Percentiles rank a stretch among this genome's conserved stretches.
phyloP scores from a whole-genome alignment of 192 early-diverging fungal genomes.

The Phlyctochytrium arcticum region DNA sequence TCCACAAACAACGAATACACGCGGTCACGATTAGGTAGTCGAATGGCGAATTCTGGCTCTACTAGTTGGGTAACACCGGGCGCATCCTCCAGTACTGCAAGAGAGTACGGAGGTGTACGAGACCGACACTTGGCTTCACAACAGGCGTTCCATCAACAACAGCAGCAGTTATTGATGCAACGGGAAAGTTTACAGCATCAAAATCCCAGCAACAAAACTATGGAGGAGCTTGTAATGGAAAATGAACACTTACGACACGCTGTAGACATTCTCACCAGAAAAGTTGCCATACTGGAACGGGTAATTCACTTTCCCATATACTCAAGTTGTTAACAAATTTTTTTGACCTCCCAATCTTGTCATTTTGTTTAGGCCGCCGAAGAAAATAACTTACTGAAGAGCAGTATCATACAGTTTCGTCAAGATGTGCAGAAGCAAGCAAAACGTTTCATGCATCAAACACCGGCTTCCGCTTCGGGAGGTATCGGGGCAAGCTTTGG shows the following conservation, averaged over 20 bases:
- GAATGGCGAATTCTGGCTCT: too few relatives aligned
- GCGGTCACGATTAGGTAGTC: too few relatives aligned
- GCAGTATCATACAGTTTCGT: slow-evolving; percentile 63
- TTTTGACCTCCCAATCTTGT: background rate
- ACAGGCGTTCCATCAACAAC: slow-evolving; percentile 3
- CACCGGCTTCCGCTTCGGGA: background rate
- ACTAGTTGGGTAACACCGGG: too few relatives aligned
- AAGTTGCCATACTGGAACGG: slow-evolving; percentile 53
- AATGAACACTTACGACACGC: slow-evolving; percentile 61
- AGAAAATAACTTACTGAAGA: slow-evolving; percentile 58
- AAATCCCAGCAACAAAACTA: too few relatives aligned
- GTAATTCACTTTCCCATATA: too few relatives aligned
- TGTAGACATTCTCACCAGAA: slow-evolving; percentile 55
- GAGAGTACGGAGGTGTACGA: slow-evolving; percentile 1
- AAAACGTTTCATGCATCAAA: slow-evolving; percentile 39
- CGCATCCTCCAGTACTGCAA: too few relatives aligned
- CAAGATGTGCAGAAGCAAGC: slow-evolving; percentile 54
- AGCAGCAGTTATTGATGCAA: too few relatives aligned
- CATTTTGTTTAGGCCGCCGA: slow-evolving; percentile 42
- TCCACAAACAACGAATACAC: too few relatives aligned
- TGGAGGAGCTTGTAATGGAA: slow-evolving; percentile 64
- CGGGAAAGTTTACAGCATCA: too few relatives aligned
- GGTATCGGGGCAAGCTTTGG: background rate
- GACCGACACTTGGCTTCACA: background rate
- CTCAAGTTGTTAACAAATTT: background rate